Base-by-base conservation (phyloP, 164 flowering plant genomes). In the Tetrastigma voinierianum region DNA sequence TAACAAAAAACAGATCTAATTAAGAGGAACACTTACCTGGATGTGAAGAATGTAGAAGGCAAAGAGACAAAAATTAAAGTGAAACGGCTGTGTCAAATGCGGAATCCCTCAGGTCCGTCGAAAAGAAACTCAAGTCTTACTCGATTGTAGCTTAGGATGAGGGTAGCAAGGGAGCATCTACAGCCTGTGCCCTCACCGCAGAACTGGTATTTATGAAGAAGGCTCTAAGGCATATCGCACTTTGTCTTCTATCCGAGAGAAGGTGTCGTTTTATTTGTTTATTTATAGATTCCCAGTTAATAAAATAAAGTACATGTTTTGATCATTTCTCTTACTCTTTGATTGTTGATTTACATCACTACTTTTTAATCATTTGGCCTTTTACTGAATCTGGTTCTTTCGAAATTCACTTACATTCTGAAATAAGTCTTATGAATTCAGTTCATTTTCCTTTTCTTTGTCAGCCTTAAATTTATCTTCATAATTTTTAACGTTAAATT, bases 91-190 rank as follows among this genome's bases (percentile, higher is more conserved):
- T n/a, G n/a, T 62, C 85, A 12, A 73, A 18, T 86, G 10, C 79
- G 83, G 46, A 72, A 76, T 68, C 78, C 72, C 10, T 85, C 84
- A 55, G 97, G 88, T 74, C 70, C 54, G 96, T 84, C 17, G 96
- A 95, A n/a, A n/a, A n/a, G n/a, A 87, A 74, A 93, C 93, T 66
- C 90, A 87, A 91, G 96, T 74, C 90, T 96, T n/a, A n/a, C 98
- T 57, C 99, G 93, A 6, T 70, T 96, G 89, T 89, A 57, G 84
- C 95, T 69, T 49, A 84, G 99, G 73, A 91, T 93, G 67, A 98
- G 93, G 84, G 97, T 67, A 96, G 98, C 77, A 98, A 90, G 98
- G n/a, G 99, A 63, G 96, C 97, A 57, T 93, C 99, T 16, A 90
- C 98, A 96, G 99, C 78, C 99, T 70, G 77, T 96, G 98, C 65